A percentile compares a stretch with the other conserved stretches of the same genome.
These are phyloP conservation scores for Annulohypoxylon moriforme DNA, from an alignment of 495 filamentous ascomycete species.

Conservation along the genomic window DNA sequence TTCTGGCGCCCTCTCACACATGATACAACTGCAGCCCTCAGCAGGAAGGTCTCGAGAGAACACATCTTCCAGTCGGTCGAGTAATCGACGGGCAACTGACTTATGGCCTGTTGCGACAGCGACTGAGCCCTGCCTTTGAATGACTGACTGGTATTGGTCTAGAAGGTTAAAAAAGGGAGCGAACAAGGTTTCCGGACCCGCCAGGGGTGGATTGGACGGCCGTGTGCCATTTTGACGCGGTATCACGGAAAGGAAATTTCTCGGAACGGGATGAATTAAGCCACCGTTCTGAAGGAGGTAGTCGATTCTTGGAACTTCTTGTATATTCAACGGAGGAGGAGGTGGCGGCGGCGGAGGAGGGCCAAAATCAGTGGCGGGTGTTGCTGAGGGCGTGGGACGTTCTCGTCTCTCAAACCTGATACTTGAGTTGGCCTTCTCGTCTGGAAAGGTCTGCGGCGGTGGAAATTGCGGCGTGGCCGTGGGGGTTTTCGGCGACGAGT, in stretches of 20 bases:
- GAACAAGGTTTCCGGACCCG: slow-evolving; percentile 75
- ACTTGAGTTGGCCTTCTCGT: slow-evolving; percentile 48
- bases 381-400: slow-evolving; percentile 51
- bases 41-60: slow-evolving; percentile 91
- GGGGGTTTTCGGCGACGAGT: slow-evolving; percentile 69
- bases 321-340: slow-evolving; percentile 75
- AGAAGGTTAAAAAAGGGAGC: slow-evolving; percentile 81
- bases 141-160: slow-evolving; percentile 85
- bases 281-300: slow-evolving; percentile 91
- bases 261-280: slow-evolving; percentile 71
- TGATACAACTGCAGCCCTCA: slow-evolving; percentile 80
- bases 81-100: slow-evolving; percentile 88
- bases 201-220: slow-evolving; percentile 63
- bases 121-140: slow-evolving; percentile 84
- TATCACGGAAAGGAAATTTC: slow-evolving; percentile 69
- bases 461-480: slow-evolving; percentile 64
- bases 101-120: slow-evolving; percentile 96
- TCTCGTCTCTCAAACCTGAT: slow-evolving; percentile 43
- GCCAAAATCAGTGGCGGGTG: slow-evolving; percentile 54
- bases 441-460: slow-evolving; percentile 48
- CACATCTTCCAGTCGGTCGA: slow-evolving; percentile 93
- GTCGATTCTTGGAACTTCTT: slow-evolving; percentile 78
- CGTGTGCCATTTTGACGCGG: slow-evolving; percentile 60
- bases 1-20: slow-evolving; percentile 73
- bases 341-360: slow-evolving; percentile 82